Conservation (phyloP, 192 early-diverging fungal species). For the Backusella sp. region DNA sequence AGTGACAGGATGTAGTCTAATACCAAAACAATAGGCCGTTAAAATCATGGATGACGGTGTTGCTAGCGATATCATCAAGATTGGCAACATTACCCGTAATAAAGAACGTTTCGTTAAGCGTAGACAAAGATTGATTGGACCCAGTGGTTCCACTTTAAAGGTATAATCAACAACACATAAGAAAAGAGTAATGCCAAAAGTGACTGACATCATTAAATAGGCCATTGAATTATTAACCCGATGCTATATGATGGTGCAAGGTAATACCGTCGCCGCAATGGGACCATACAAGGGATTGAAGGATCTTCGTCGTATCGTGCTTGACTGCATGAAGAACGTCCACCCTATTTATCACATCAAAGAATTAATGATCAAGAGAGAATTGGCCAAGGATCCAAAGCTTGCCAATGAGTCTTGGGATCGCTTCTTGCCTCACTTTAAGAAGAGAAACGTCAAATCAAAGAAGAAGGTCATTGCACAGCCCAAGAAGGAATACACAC, state of each 20-base stretch:
- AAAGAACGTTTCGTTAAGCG: slow-evolving; percentile 99
- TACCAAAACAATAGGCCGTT: slow-evolving; percentile 51
- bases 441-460: slow-evolving; percentile 81
- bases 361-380: slow-evolving; percentile 98
- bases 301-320: slow-evolving; percentile 83
- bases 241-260: slow-evolving; percentile 98
- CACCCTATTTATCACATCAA: slow-evolving; percentile 99
- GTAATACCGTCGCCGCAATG: slow-evolving; percentile 95
- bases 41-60: slow-evolving; percentile 92
- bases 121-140: slow-evolving; percentile 91
- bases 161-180: too few species aligned
- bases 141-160: slow-evolving; percentile 93
- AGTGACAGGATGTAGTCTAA: neutral
- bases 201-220: too few species aligned
- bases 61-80: slow-evolving; percentile 95
- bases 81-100: slow-evolving; percentile 91
- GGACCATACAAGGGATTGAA: slow-evolving; percentile 89
- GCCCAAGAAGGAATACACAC: slow-evolving; percentile 70
- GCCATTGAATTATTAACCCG: slow-evolving; percentile 95
- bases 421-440: slow-evolving; percentile 95
- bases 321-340: slow-evolving; percentile 98
- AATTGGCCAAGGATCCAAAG: slow-evolving; percentile 95
- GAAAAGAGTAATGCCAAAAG: too few species aligned
- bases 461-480: slow-evolving; percentile 57
- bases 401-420: slow-evolving; percentile 95